A percentile compares a stretch with the other conserved stretches of the same genome.
Evolutionary conservation across 768 basidiomycete species (phyloP).

Genomic region (Mycena alexandri): DNA sequence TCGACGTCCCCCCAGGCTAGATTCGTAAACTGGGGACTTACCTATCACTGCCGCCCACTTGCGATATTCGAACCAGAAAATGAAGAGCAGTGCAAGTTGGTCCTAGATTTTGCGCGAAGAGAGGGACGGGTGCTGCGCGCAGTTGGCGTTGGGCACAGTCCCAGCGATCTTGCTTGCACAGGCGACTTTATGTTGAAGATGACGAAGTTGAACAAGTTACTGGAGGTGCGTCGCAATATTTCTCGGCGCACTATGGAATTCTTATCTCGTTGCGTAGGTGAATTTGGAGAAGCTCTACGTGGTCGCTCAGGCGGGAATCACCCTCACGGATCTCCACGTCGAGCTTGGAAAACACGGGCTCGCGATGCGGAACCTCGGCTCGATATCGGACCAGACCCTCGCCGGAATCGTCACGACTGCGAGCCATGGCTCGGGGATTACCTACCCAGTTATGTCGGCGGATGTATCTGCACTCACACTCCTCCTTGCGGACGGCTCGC

Average conservation of each 20-base stretch:
- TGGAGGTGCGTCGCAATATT: slow-evolving; percentile 74
- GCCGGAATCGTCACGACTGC: slow-evolving; percentile 95
- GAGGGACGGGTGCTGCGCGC: slow-evolving; percentile 81
- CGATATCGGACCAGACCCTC: slow-evolving; percentile 96
- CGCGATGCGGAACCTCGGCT: slow-evolving; percentile 94
- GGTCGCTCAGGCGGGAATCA: slow-evolving; percentile 84
- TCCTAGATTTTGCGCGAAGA: slow-evolving; percentile 84
- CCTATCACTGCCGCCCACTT: slow-evolving; percentile 77
- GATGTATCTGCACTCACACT: slow-evolving; percentile 82
- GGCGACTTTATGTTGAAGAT: slow-evolving; percentile 88
- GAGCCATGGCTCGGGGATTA: slow-evolving; percentile 92
- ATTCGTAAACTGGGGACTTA: slow-evolving; percentile 83
- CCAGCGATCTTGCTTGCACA: slow-evolving; percentile 95
- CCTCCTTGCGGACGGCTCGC: slow-evolving; percentile 82
- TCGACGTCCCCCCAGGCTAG: slow-evolving; percentile 49
- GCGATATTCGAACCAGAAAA: slow-evolving; percentile 84
- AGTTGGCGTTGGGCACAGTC: slow-evolving; percentile 93
- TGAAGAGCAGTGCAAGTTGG: slow-evolving; percentile 75
- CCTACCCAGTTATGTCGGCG: slow-evolving; percentile 84
- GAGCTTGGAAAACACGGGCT: slow-evolving; percentile 75
- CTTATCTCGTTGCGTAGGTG: slow-evolving; percentile 61
- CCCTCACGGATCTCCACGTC: slow-evolving; percentile 79
- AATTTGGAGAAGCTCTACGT: slow-evolving; percentile 77
- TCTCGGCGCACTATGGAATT: slow-evolving; percentile 13
- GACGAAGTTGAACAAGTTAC: slow-evolving; percentile 75